Conservation (phyloP, 495 filamentous ascomycete species). For the Podospora fimiseda region DNA sequence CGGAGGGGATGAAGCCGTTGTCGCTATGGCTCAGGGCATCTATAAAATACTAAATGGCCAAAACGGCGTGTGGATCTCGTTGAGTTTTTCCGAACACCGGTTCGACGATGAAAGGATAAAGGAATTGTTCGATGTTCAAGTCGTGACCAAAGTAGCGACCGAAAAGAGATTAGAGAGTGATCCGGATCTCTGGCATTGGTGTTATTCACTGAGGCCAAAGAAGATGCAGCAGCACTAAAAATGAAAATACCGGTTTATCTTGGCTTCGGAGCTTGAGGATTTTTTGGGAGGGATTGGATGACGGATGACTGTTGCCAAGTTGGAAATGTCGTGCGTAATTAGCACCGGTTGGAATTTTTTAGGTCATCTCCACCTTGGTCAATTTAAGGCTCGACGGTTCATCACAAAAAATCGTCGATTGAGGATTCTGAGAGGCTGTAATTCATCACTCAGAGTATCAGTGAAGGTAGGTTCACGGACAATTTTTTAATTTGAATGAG, state of each 20-base stretch:
- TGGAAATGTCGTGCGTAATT: too few relatives aligned
- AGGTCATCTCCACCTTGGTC: too few relatives aligned
- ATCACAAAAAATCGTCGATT: too few relatives aligned
- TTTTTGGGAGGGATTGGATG: background rate
- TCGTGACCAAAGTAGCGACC: conserved; percentile 29
- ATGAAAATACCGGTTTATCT: background rate
- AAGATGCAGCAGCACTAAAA: background rate
- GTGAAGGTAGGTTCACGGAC: too few relatives aligned
- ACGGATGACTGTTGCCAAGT: too few relatives aligned
- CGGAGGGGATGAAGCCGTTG: conserved; percentile 23
- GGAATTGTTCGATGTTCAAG: conserved; percentile 26
- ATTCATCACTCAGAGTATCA: too few relatives aligned
- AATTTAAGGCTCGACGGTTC: too few relatives aligned
- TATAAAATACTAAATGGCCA: conserved; percentile 17
- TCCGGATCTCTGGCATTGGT: conserved; percentile 33
- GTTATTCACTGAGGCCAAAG: conserved; percentile 31
- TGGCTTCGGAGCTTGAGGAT: background rate
- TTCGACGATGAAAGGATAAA: conserved; percentile 20
- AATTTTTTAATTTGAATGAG: too few relatives aligned
- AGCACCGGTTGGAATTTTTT: too few relatives aligned
- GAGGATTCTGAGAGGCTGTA: too few relatives aligned
- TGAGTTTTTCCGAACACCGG: conserved; percentile 34
- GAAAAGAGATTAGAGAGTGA: conserved; percentile 28
- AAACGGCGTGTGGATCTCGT: conserved; percentile 33
- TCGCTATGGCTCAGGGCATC: conserved; percentile 25